Base-by-base conservation (phyloP, 257 asterid genomes). In the Scutellaria minor region DNA sequence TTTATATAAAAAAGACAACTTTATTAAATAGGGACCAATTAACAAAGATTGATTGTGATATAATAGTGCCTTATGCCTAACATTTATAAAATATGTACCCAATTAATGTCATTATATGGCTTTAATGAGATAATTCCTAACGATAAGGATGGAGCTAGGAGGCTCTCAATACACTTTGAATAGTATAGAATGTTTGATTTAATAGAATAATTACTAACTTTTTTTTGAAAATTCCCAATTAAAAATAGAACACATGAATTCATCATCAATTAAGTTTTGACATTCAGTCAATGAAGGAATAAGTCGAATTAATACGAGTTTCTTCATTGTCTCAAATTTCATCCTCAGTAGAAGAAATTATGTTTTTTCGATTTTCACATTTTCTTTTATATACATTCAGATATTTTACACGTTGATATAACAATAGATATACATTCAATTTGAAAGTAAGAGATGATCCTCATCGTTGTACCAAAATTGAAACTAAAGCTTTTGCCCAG, bases 51-150 rank as follows among this genome's bases (percentile, higher is more conserved):
- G 79, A 69, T 59, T 65, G 72, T 54, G 71, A 71, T 75, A 52
- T 68, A 69, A 14, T 61, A 70, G 69, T 70, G 80, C 82, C 85
- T 78, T 73, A 78, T 70, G 80, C 82, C 85, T 78, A 75, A 78
- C 79, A 37, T 41, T 65, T 47, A 59, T 14, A 22, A 54, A 60
- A 66, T 27, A 57, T 40, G 42, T 42, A 22, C 60, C 56, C 22
- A 8, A 7, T 67, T 6, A 14, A 67, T 61, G 54, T 18, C 50
- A 72, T 22, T 60, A 0, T 11, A 53, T 12, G 3, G 11, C 10
- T 54, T 56, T 56, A 54, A 54, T 56, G 35, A 11, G 6, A 54
- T 63, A 53, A 10, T 52, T 15, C 22, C 45, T 7, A 52, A 12
- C 22, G 54, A 42, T 44, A 46, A 48, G 27, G 66, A 18, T 7